A percentile compares a stretch with the other conserved stretches of the same genome.
These are phyloP conservation scores for Eimeria brunetti DNA, from an alignment of 169 alveolate genomes.

Conservation along the genomic window DNA sequence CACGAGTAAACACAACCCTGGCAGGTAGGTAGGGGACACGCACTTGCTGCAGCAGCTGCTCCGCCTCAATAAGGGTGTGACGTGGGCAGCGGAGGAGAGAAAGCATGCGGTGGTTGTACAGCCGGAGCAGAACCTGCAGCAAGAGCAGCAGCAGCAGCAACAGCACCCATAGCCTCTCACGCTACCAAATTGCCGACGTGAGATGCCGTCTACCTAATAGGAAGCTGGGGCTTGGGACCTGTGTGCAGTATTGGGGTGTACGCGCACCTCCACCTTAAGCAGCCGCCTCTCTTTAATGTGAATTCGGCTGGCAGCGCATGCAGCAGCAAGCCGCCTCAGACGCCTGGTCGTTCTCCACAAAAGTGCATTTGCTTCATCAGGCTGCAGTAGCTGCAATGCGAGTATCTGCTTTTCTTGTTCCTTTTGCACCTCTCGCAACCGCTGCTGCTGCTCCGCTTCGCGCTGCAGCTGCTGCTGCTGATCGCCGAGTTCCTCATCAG, in stretches of 20 bases:
- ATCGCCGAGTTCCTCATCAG: neutral
- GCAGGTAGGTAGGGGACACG: neutral
- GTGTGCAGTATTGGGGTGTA: neutral
- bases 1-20: neutral
- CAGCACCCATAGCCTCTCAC: neutral
- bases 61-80: constrained; percentile 65
- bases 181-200: neutral
- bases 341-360: constrained; percentile 63
- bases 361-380: constrained; percentile 59
- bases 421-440: constrained; percentile 20
- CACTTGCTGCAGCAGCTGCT: constrained; percentile 73
- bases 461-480: constrained; percentile 53
- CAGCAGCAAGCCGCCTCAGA: constrained; percentile 60
- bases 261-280: constrained; percentile 64
- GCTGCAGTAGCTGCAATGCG: constrained; percentile 67
- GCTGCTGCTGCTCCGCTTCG: constrained; percentile 37
- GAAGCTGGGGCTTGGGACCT: neutral
- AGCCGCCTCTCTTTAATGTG: constrained; percentile 54
- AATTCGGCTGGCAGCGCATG: constrained; percentile 65
- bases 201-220: neutral
- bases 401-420: constrained; percentile 36
- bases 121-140: constrained; percentile 69
- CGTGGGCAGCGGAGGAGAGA: constrained; percentile 80
- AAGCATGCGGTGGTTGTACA: constrained; percentile 77
- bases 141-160: constrained; percentile 6